These are phyloP conservation scores for Ogataea pignaliae DNA, from an alignment of 805 yeast genomes.

Conservation along the genomic window DNA sequence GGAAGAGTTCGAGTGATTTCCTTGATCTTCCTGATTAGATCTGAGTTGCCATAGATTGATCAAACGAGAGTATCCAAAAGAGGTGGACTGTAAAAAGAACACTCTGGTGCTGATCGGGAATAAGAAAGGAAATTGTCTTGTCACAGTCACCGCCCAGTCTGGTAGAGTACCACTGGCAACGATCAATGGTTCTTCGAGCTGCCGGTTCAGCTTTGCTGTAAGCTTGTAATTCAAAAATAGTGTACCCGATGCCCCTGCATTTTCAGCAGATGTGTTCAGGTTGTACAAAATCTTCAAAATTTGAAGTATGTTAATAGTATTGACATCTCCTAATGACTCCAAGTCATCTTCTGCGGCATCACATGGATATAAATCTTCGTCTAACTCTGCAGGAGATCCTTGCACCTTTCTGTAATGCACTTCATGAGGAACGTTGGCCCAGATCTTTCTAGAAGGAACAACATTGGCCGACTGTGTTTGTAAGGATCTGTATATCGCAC, in stretches of 20 bases:
- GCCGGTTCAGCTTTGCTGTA: slow-evolving; percentile 81
- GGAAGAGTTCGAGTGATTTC: slow-evolving; percentile 12
- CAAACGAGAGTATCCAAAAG: slow-evolving; percentile 84
- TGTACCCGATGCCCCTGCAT: slow-evolving; percentile 26
- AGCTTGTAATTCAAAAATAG: slow-evolving; percentile 71
- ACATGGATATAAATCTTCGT: slow-evolving; percentile 29
- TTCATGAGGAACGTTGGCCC: slow-evolving; percentile 52
- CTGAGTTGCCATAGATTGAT: slow-evolving; percentile 71
- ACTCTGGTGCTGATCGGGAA: slow-evolving; percentile 81
- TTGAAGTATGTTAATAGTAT: slow-evolving; percentile 38
- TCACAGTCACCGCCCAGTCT: slow-evolving; percentile 73
- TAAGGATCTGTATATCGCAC: slow-evolving; percentile 57
- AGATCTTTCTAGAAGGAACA: slow-evolving; percentile 47
- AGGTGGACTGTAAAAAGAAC: slow-evolving; percentile 76
- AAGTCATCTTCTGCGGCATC: slow-evolving; percentile 25
- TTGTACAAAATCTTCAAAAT: slow-evolving; percentile 45
- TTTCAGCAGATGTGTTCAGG: slow-evolving; percentile 28
- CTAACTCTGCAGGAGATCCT: slow-evolving; percentile 25
- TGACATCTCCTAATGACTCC: slow-evolving; percentile 28
- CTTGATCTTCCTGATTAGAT: slow-evolving; percentile 36
- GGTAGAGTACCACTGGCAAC: slow-evolving; percentile 87
- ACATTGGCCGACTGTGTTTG: slow-evolving; percentile 34
- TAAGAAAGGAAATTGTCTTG: slow-evolving; percentile 71
- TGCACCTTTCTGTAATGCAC: slow-evolving; percentile 41
- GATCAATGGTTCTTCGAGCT: slow-evolving; percentile 82